A percentile compares a stretch with the other conserved stretches of the same genome.
phyloP scores from a whole-genome alignment of 2,329 filamentous ascomycete genomes.

The Alternaria sp. region DNA sequence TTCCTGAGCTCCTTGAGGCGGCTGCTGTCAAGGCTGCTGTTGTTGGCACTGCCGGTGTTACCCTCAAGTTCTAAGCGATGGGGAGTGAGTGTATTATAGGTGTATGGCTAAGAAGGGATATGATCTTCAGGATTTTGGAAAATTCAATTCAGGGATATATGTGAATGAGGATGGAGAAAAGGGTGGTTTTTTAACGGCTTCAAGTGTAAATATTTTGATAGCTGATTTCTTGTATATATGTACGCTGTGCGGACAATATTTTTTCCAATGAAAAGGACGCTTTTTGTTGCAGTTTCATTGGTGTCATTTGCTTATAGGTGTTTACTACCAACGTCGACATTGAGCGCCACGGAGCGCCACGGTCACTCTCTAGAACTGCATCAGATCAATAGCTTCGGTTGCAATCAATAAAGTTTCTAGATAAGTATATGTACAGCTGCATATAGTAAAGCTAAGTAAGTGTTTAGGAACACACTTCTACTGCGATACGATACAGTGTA shows the following conservation, averaged over 20 bases:
- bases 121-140: neutral
- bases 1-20: constrained; percentile 44
- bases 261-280: constrained; percentile 1
- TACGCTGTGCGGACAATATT: constrained; percentile 12
- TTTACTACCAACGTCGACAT: too few relatives aligned
- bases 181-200: neutral
- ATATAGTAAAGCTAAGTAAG: too few relatives aligned
- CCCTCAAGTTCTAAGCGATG: constrained; percentile 30
- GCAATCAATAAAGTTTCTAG: too few relatives aligned
- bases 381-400: too few relatives aligned
- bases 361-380: too few relatives aligned
- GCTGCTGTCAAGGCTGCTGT: constrained; percentile 50
- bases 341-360: too few relatives aligned
- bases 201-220: constrained; percentile 5
- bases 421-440: too few relatives aligned
- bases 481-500: too few relatives aligned
- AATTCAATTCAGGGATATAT: neutral
- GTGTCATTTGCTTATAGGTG: neutral
- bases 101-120: neutral
- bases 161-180: neutral
- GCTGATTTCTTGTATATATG: constrained; percentile 12
- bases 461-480: too few relatives aligned
- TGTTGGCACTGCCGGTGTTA: constrained; percentile 51
- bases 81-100: neutral
- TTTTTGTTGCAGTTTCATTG: neutral